These are phyloP conservation scores for Fusarium sp. DNA, from an alignment of 2,329 filamentous ascomycete genomes.

Conservation along the genomic window DNA sequence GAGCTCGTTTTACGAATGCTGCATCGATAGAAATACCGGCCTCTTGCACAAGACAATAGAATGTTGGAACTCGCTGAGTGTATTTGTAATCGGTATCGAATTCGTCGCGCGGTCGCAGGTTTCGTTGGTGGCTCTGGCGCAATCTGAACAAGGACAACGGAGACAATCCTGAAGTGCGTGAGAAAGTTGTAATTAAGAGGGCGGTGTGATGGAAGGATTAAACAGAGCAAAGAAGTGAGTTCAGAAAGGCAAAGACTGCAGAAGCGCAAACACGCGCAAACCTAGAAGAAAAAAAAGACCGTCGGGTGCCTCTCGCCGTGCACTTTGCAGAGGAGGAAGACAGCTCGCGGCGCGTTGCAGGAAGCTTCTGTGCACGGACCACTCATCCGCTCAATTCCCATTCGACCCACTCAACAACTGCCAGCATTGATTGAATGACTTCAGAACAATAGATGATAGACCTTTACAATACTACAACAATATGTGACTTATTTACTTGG, in stretches of 20 bases:
- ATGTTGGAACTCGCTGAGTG: neutral
- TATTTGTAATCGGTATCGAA: slow-evolving; percentile 12
- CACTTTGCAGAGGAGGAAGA: slow-evolving; percentile 26
- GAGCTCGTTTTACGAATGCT: slow-evolving; percentile 35
- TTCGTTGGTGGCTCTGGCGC: slow-evolving; percentile 25
- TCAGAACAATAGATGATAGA: neutral
- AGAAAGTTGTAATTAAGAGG: slow-evolving; percentile 1
- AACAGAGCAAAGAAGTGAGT: neutral
- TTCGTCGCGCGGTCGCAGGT: slow-evolving; percentile 23
- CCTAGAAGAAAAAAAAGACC: slow-evolving; percentile 18
- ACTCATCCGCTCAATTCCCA: slow-evolving; percentile 1
- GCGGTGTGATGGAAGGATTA: neutral
- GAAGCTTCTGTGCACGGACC: slow-evolving; percentile 38
- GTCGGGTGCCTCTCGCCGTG: slow-evolving; percentile 28
- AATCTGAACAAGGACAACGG: slow-evolving; percentile 28
- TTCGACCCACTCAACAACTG: neutral
- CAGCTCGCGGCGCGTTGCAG: slow-evolving; percentile 41
- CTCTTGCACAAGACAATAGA: neutral
- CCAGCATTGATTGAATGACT: neutral
- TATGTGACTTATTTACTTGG: neutral
- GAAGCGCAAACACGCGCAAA: slow-evolving; percentile 34
- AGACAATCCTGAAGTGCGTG: slow-evolving; percentile 8
- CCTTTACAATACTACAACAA: neutral
- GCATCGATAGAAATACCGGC: slow-evolving; percentile 37
- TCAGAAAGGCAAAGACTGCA: slow-evolving; percentile 8